These are phyloP conservation scores for Coffea canephora DNA, from an alignment of 257 asterid species.

Conservation along the genomic window DNA sequence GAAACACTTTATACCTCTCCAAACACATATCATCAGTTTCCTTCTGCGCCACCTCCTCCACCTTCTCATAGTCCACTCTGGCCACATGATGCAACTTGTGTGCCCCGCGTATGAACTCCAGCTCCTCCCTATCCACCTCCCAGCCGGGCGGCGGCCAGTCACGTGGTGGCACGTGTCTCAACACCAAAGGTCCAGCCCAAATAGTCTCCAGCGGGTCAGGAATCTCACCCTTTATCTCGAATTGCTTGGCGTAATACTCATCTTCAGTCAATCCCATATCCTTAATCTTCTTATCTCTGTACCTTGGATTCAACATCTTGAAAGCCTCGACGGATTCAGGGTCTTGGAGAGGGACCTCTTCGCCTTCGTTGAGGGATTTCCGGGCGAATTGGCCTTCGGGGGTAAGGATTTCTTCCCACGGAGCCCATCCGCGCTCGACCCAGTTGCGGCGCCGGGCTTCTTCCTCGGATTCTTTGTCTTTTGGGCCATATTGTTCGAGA, in stretches of 20 bases:
- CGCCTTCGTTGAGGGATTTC: slow-evolving; percentile 85
- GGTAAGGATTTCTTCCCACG: slow-evolving; percentile 94
- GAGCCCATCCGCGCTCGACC: slow-evolving; percentile 98
- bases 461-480: slow-evolving; percentile 81
- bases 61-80: slow-evolving; percentile 57
- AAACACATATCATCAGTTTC: slow-evolving; percentile 52
- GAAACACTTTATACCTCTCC: slow-evolving; percentile 77
- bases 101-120: slow-evolving; percentile 85
- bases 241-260: slow-evolving; percentile 83
- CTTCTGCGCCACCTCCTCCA: slow-evolving; percentile 51
- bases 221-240: slow-evolving; percentile 81
- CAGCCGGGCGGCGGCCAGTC: slow-evolving; percentile 99
- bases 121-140: slow-evolving; percentile 73
- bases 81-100: slow-evolving; percentile 51
- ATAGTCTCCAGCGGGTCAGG: slow-evolving; percentile 63
- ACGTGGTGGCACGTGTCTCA: slow-evolving; percentile 75
- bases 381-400: slow-evolving; percentile 90
- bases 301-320: slow-evolving; percentile 69
- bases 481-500: slow-evolving; percentile 64
- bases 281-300: slow-evolving; percentile 51
- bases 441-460: slow-evolving; percentile 83
- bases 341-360: slow-evolving; percentile 81
- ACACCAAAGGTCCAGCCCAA: slow-evolving; percentile 83
- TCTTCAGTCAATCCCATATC: slow-evolving; percentile 89
- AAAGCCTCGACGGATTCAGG: slow-evolving; percentile 91